Base-by-base conservation (phyloP, 805 yeast species). In the Starmera pachycereana region DNA sequence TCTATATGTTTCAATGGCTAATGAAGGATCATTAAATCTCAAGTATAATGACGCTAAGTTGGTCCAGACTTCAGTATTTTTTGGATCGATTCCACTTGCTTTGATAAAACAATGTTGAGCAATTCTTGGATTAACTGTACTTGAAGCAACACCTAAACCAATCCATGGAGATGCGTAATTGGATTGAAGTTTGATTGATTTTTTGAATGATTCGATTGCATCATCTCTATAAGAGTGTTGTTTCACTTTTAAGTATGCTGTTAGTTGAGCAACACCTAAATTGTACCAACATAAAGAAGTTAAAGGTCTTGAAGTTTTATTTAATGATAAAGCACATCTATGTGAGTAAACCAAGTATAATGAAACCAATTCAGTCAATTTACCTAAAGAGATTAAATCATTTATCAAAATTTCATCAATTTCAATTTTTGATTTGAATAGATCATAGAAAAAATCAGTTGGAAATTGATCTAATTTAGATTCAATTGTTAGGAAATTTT, bases 101-200 rank as follows among this genome's bases (percentile, higher is more conserved):
- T 85, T 81, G 50, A 92, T 83, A 51, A 84, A 86, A 57, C 96
- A 87, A 61, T 92, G 99, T 60, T 92, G 99, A 0, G 97, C 68
- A 7, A 86, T 82, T 37, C 73, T 71, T 0, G 90, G 79, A 47
- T 77, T 82, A 4, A 67, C 59, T 4, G 75, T 62, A 40, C 79
- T 69, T 8, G 86, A 74, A 0, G 88, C 82, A 41, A 81, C 71
- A 12, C 97, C 98, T 27, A 90, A 65, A 0, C 84, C 80, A 39
- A 75, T 67, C 99, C 99, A 92, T 42, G 77, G 77, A 14, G 72
- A 77, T 2, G 81, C 66, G 45, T 81, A 83, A 42, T 71, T 73
- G 6, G 80, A 70, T 56, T 90, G 96, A 8, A 77, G 61, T 41
- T 72, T 77, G 40, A 89, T 76, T 0, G 96, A 81, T 34, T 68